Evolutionary conservation across 2,329 filamentous ascomycete genomes (phyloP).

Genomic region (Pseudofabraea citricarpa): DNA sequence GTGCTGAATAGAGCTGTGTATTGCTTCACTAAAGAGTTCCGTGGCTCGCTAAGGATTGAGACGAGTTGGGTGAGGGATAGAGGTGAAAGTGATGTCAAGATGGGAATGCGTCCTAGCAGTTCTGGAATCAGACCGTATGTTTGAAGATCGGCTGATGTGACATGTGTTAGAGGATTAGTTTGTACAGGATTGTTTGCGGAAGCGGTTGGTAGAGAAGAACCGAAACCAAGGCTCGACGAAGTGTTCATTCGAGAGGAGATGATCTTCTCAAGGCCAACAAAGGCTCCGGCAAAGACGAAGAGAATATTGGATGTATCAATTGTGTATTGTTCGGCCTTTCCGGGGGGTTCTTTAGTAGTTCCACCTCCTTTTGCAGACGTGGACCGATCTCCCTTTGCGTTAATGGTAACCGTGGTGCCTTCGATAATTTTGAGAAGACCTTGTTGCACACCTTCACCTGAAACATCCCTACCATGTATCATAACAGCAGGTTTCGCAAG

Average conservation of each 20-base stretch:
- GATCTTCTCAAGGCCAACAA: conserved; percentile 85
- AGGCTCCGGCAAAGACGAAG: conserved; percentile 95
- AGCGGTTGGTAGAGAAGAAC: conserved; percentile 54
- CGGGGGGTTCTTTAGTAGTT: conserved; percentile 6
- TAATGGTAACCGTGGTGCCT: conserved; percentile 87
- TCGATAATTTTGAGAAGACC: conserved; percentile 94
- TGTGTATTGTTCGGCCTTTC: conserved; percentile 49
- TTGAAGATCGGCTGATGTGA: conserved; percentile 72
- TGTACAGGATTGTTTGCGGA: conserved; percentile 53
- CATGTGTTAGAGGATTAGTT: conserved; percentile 55
- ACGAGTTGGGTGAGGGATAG: conserved; percentile 66
- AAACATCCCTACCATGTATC: conserved; percentile 82
- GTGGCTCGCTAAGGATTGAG: conserved; percentile 86
- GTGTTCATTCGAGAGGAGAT: conserved; percentile 84
- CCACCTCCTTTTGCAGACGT: conserved; percentile 12
- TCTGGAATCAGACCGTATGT: conserved; percentile 90
- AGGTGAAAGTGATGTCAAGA: conserved; percentile 79
- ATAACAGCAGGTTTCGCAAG: conserved; percentile 79
- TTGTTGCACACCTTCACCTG: conserved; percentile 94
- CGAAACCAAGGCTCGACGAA: conserved; percentile 81
- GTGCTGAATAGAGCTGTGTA: conserved; percentile 83
- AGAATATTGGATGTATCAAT: conserved; percentile 94
- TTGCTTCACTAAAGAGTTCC: conserved; percentile 82
- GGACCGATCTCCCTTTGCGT: conserved; percentile 66
- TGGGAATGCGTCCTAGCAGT: conserved; percentile 90